Conservation (phyloP, 2,329 filamentous ascomycete species). For the Alternaria solani region DNA sequence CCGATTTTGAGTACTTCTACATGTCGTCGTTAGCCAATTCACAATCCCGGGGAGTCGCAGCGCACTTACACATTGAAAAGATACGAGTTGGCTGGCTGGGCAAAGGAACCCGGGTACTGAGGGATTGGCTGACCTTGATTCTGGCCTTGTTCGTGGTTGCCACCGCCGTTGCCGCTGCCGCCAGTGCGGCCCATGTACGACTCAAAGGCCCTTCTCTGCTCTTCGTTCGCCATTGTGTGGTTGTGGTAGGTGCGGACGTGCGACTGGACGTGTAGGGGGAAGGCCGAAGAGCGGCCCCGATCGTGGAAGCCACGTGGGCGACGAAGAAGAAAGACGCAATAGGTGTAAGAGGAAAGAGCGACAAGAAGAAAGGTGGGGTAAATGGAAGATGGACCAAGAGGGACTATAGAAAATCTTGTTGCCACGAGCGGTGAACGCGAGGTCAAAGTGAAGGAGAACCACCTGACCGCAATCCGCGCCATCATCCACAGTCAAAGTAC, state of each 20-base stretch:
- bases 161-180: not conserved
- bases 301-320: slow-evolving; percentile 8
- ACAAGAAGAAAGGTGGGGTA: not conserved
- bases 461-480: not conserved
- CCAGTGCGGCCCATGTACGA: slow-evolving; percentile 40
- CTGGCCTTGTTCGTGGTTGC: slow-evolving; percentile 10
- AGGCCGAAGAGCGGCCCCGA: slow-evolving; percentile 13
- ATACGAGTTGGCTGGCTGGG: slow-evolving; percentile 29
- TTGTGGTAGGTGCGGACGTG: slow-evolving; percentile 25
- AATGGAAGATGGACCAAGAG: not conserved
- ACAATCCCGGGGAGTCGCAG: not conserved
- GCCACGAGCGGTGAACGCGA: not conserved
- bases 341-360: not conserved
- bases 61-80: slow-evolving; percentile 40
- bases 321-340: slow-evolving; percentile 5
- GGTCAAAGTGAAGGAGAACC: slow-evolving; percentile 21
- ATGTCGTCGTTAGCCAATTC: slow-evolving; percentile 15
- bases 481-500: not conserved
- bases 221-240: slow-evolving; percentile 38
- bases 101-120: slow-evolving; percentile 28
- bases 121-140: slow-evolving; percentile 25
- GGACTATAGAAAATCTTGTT: not conserved
- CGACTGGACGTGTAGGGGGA: slow-evolving; percentile 15
- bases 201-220: slow-evolving; percentile 41
- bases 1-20: slow-evolving; percentile 17